Evolutionary conservation across 2,329 filamentous ascomycete genomes (phyloP).

Genomic region (Colletotrichum navitas): DNA sequence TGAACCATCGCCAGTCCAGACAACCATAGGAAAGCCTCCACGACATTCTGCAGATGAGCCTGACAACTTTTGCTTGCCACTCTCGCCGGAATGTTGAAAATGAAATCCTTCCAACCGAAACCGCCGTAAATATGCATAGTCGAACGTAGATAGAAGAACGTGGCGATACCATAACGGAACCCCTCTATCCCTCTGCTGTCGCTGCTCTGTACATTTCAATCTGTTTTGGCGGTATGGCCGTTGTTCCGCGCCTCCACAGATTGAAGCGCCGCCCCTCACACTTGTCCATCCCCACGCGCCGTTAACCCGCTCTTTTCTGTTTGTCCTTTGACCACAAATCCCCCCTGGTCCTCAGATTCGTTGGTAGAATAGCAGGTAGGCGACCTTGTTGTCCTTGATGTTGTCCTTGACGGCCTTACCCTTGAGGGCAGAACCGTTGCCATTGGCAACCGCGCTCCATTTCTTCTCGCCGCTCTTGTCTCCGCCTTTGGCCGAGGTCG

Average conservation of each 20-base stretch:
- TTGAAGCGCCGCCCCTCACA: conserved; percentile 8
- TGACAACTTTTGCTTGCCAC: conserved; percentile 12
- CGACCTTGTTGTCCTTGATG: conserved; percentile 94
- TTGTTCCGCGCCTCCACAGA: background rate
- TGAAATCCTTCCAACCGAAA: conserved; percentile 9
- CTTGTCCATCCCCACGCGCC: conserved; percentile 21
- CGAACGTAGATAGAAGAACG: conserved; percentile 34
- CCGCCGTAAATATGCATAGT: conserved; percentile 19
- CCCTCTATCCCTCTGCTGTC: conserved; percentile 17
- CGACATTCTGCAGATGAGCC: conserved; percentile 26
- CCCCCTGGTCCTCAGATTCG: conserved; percentile 63
- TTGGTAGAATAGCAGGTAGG: conserved; percentile 97
- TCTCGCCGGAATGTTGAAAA: conserved; percentile 22
- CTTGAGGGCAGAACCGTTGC: conserved; percentile 64
- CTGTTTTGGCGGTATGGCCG: conserved; percentile 7
- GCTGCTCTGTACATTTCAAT: conserved; percentile 17
- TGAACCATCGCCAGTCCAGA: conserved; percentile 6
- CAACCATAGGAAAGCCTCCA: conserved; percentile 29
- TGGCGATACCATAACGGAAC: conserved; percentile 6
- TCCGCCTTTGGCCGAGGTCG: conserved; percentile 52
- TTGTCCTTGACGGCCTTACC: conserved; percentile 67
- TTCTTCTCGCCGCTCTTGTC: conserved; percentile 76
- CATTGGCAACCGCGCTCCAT: conserved; percentile 77
- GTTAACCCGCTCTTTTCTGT: conserved; percentile 13
- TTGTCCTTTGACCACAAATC: conserved; percentile 2